These are phyloP conservation scores for Aureobasidium leucospermi DNA, from an alignment of 2,329 filamentous ascomycete species.

Conservation along the genomic window DNA sequence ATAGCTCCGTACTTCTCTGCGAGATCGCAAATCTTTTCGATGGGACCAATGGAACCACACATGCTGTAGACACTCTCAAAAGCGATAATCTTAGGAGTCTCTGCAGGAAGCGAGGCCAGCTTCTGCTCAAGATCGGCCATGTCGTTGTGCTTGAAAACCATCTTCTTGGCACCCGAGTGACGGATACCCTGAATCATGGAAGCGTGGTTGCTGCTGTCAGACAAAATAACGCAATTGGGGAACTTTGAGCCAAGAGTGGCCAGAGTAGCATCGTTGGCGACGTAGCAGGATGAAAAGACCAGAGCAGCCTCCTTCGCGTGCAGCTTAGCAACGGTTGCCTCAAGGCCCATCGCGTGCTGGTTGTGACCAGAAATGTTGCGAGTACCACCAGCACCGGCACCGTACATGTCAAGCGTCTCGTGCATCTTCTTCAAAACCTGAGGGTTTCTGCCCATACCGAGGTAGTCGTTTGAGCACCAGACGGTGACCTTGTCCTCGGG, in stretches of 20 bases:
- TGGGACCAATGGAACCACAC: slow-evolving; percentile 95
- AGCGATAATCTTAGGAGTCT: slow-evolving; percentile 93
- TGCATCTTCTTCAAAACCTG: slow-evolving; percentile 89
- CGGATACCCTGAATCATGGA: slow-evolving; percentile 99
- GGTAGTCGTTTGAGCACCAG: slow-evolving; percentile 98
- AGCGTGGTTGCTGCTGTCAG: slow-evolving; percentile 93
- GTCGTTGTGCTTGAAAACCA: slow-evolving; percentile 99
- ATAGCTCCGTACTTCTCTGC: slow-evolving; percentile 97
- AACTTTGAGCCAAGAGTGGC: slow-evolving; percentile 95
- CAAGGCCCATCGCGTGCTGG: slow-evolving; percentile 79
- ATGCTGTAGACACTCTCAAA: slow-evolving; percentile 99
- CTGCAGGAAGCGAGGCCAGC: slow-evolving; percentile 73
- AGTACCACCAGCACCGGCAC: slow-evolving; percentile 89
- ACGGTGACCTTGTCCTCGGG: slow-evolving; percentile 85
- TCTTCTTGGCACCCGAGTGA: slow-evolving; percentile 90
- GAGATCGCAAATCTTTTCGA: slow-evolving; percentile 90
- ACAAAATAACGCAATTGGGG: slow-evolving; percentile 94
- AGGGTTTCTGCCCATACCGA: slow-evolving; percentile 92
- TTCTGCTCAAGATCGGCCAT: slow-evolving; percentile 88
- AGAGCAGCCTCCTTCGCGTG: slow-evolving; percentile 88
- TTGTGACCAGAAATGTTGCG: slow-evolving; percentile 98
- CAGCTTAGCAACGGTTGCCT: slow-evolving; percentile 73
- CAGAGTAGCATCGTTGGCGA: slow-evolving; percentile 94
- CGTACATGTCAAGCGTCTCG: slow-evolving; percentile 87
- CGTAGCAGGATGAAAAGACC: slow-evolving; percentile 96